A percentile compares a stretch with the other conserved stretches of the same genome.
Conservation (phyloP, 2,329 filamentous ascomycete species). For the Cordyceps fumosorosea region DNA sequence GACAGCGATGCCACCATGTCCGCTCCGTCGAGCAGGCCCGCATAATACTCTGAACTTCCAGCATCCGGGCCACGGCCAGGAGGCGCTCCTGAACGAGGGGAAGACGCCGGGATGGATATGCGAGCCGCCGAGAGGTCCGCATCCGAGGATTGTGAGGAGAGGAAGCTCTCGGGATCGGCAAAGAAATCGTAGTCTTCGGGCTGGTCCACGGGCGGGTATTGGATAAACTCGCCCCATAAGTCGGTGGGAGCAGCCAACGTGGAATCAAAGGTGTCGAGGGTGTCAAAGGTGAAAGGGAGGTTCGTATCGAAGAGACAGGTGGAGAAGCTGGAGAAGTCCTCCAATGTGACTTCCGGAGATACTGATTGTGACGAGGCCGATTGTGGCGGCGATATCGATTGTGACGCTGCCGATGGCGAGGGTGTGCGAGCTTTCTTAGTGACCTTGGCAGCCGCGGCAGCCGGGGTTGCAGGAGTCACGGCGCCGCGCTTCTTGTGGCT, state of each 20-base stretch:
- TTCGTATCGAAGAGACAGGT: conserved; percentile 17
- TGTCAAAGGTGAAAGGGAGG: conserved; percentile 12
- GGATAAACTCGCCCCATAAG: conserved; percentile 40
- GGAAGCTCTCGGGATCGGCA: conserved; percentile 35
- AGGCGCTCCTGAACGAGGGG: conserved; percentile 5
- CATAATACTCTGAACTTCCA: conserved; percentile 7
- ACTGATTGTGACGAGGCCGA: background rate
- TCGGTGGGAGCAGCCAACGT: conserved; percentile 20
- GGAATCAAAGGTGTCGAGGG: conserved; percentile 15
- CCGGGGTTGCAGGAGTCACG: conserved; percentile 22
- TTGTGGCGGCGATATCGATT: conserved; percentile 11
- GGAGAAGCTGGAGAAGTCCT: conserved; percentile 2
- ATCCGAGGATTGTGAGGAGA: conserved; percentile 31
- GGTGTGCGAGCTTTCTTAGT: conserved; percentile 10
- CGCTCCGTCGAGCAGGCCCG: conserved; percentile 1
- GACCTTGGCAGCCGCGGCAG: conserved; percentile 1
- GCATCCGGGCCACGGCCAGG: conserved; percentile 11
- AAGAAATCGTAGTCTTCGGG: conserved; percentile 41
- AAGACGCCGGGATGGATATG: conserved; percentile 21
- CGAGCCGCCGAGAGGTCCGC: conserved; percentile 8
- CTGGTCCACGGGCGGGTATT: conserved; percentile 32
- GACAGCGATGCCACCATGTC: background rate
- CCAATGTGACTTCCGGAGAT: background rate
- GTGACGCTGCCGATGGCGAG: conserved; percentile 15
- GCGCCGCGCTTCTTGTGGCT: conserved; percentile 47